Evolutionary conservation across 179 eudicot genomes (phyloP).

Genomic region (Beta corolliflora): DNA sequence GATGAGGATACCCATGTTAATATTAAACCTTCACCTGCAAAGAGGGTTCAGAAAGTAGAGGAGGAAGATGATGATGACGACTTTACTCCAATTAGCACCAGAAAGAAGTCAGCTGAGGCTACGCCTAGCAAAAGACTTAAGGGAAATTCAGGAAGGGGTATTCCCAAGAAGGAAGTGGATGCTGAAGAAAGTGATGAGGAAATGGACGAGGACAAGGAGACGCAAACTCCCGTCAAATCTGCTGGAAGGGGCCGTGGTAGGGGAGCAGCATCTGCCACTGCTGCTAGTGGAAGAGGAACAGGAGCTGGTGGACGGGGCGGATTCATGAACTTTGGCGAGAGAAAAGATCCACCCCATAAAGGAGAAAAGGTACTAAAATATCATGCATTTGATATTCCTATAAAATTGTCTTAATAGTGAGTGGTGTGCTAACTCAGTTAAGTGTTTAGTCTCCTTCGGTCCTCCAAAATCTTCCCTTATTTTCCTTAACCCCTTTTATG

Average conservation of each 20-base stretch:
- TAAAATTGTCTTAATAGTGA: neutral
- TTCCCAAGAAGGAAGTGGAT: constrained; percentile 37
- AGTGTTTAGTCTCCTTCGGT: neutral
- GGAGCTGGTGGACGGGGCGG: constrained; percentile 94
- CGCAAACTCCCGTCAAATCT: constrained; percentile 51
- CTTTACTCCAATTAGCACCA: constrained; percentile 51
- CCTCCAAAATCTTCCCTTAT: neutral
- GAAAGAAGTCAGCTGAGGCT: constrained; percentile 44
- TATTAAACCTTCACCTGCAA: constrained; percentile 58
- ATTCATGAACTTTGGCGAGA: constrained; percentile 88
- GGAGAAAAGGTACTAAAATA: constrained; percentile 74
- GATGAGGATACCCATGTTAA: constrained; percentile 33
- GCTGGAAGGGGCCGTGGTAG: constrained; percentile 96
- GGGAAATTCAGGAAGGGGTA: constrained; percentile 51
- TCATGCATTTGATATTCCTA: neutral
- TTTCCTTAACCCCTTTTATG: constrained; percentile 8
- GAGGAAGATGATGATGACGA: constrained; percentile 62
- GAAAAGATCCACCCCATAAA: constrained; percentile 98
- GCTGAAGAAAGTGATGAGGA: constrained; percentile 63
- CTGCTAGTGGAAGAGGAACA: constrained; percentile 81
- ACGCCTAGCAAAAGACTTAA: constrained; percentile 74
- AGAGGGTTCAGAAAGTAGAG: constrained; percentile 56
- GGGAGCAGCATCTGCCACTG: constrained; percentile 56
- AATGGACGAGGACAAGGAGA: constrained; percentile 41
- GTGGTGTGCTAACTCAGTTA: neutral